Conservation (phyloP, 345 rosid genomes). For the Firmiana major region DNA sequence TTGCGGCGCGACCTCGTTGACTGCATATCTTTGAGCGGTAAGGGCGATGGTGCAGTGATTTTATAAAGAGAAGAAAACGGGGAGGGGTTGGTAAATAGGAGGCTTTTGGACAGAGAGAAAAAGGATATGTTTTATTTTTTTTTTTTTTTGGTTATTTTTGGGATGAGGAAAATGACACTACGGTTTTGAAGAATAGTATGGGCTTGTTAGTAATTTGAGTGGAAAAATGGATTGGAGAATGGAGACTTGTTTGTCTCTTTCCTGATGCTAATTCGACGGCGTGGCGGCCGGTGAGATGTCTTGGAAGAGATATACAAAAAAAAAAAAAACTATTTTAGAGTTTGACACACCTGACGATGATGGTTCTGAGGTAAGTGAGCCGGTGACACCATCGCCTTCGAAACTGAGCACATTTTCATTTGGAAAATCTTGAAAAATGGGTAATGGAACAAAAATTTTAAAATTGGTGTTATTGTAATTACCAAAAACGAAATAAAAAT, state of each 20-base stretch:
- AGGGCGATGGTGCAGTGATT: constrained; percentile 16
- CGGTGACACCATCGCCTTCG: no score
- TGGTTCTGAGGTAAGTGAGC: no score
- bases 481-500: no score
- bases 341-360: no score
- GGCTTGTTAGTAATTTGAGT: constrained; percentile 4
- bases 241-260: background rate
- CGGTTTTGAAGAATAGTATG: background rate
- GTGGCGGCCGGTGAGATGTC: background rate
- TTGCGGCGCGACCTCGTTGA: constrained; percentile 75
- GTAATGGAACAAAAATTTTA: no score
- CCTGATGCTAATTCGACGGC: background rate
- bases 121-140: background rate
- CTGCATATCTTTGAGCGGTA: constrained; percentile 42
- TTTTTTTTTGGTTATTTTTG: background rate
- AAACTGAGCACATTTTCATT: no score
- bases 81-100: background rate
- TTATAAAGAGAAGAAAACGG: background rate
- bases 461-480: no score
- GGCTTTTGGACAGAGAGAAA: constrained; percentile 10
- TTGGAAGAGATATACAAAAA: background rate
- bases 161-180: constrained; percentile 2
- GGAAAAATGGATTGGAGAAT: accelerated
- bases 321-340: no score
- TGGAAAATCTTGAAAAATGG: no score